Percentiles rank a stretch among this genome's conserved stretches.
phyloP scores from a whole-genome alignment of 129 eudicot genomes.

The Centrapalus pauciflorus region DNA sequence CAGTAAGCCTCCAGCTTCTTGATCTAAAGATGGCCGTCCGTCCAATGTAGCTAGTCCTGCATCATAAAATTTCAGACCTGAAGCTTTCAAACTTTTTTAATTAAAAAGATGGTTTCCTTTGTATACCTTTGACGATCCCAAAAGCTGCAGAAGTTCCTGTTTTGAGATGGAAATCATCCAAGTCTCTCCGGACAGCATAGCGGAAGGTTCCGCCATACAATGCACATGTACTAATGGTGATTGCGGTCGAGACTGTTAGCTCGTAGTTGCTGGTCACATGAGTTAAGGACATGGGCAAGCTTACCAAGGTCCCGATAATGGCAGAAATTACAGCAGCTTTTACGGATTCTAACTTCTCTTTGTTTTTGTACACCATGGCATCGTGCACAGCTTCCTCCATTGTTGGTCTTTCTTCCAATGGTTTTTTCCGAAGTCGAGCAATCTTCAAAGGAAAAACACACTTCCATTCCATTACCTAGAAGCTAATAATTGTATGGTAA shows the following conservation, averaged over 20 bases:
- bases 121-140: constrained; percentile 85
- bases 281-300: constrained; percentile 55
- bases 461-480: constrained; percentile 8
- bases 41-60: constrained; percentile 82
- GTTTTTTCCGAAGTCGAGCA: constrained; percentile 63
- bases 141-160: constrained; percentile 85
- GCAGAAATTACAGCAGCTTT: constrained; percentile 79
- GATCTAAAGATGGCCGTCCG: constrained; percentile 50
- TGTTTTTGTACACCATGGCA: constrained; percentile 26
- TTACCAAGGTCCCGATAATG: constrained; percentile 64
- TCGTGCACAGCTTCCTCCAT: constrained; percentile 64
- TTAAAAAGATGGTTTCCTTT: neutral
- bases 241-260: constrained; percentile 53
- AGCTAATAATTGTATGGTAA: neutral
- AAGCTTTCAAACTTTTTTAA: no score
- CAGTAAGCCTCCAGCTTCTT: constrained; percentile 34
- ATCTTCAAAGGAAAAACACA: constrained; percentile 37
- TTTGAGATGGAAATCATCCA: constrained; percentile 76
- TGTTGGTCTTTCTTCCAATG: constrained; percentile 48
- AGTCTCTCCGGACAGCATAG: constrained; percentile 74
- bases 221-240: constrained; percentile 63
- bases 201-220: constrained; percentile 87
- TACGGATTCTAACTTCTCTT: constrained; percentile 74
- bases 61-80: neutral
- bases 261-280: constrained; percentile 32